A percentile compares a stretch with the other conserved stretches of the same genome.
phyloP scores from a whole-genome alignment of 306 rosid species.

The Vicia sativa region DNA sequence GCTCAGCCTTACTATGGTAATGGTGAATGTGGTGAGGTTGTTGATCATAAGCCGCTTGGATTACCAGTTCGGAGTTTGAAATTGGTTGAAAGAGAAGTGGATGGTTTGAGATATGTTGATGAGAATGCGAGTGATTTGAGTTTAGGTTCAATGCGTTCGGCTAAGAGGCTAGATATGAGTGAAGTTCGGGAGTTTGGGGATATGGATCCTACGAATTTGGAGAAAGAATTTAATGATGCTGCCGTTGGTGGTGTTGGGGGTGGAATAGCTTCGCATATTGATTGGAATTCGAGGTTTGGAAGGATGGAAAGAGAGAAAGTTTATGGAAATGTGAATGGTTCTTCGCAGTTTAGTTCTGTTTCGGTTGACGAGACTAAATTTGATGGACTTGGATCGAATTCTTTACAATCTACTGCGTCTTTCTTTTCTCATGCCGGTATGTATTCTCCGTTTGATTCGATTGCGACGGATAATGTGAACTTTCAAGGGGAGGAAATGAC shows the following conservation, averaged over 20 bases:
- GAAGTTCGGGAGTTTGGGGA: conserved; percentile 55
- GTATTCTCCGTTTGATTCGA: conserved; percentile 46
- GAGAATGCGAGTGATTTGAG: conserved; percentile 62
- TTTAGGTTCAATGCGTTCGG: conserved; percentile 58
- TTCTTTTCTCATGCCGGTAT: conserved; percentile 60
- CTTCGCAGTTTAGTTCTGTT: conserved; percentile 64
- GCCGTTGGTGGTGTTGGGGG: conserved; percentile 39
- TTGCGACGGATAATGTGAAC: conserved; percentile 10
- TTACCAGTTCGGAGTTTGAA: conserved; percentile 83
- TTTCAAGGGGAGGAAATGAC: conserved; percentile 44
- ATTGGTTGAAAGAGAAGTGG: conserved; percentile 45
- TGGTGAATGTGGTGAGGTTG: conserved; percentile 50
- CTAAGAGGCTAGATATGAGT: conserved; percentile 41
- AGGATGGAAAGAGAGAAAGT: conserved; percentile 49
- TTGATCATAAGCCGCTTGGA: conserved; percentile 65
- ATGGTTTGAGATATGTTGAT: conserved; percentile 39
- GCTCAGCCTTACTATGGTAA: conserved; percentile 57
- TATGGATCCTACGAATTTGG: conserved; percentile 52
- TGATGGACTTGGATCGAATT: conserved; percentile 53
- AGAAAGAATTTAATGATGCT: conserved; percentile 51
- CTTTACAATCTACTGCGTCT: conserved; percentile 49
- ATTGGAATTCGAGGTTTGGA: conserved; percentile 55
- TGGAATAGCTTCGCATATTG: conserved; percentile 56
- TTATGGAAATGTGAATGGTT: conserved; percentile 31
- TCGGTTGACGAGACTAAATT: conserved; percentile 75